Percentiles rank a stretch among this genome's conserved stretches.
phyloP scores from a whole-genome alignment of 257 asterid genomes.

The Nicotiana knightiana region DNA sequence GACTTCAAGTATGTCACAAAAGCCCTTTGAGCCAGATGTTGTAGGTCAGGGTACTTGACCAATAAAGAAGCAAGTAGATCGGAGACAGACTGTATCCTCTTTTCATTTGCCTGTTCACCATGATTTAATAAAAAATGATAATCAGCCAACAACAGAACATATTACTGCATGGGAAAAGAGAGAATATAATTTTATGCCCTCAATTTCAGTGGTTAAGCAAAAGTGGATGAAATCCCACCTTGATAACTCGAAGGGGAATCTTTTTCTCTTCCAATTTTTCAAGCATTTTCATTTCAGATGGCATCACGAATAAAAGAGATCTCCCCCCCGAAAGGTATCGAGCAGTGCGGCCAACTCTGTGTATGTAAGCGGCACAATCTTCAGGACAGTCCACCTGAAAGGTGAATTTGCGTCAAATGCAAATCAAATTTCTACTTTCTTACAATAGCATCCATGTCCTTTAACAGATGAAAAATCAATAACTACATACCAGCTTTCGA shows the following conservation, averaged over 20 bases:
- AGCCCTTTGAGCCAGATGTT: constrained; percentile 74
- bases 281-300: constrained; percentile 79
- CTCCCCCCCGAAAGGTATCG: constrained; percentile 86
- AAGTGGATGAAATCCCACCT: constrained; percentile 39
- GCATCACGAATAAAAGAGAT: constrained; percentile 72
- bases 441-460: not conserved
- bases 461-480: not conserved
- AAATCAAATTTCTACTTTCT: not conserved
- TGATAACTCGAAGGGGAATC: constrained; percentile 57
- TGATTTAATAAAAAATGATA: not conserved
- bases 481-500: not conserved
- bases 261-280: constrained; percentile 74
- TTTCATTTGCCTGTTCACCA: constrained; percentile 56
- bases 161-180: not conserved
- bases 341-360: constrained; percentile 98
- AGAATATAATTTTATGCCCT: not conserved
- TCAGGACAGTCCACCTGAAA: constrained; percentile 95
- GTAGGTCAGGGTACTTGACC: constrained; percentile 76
- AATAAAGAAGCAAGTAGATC: constrained; percentile 72
- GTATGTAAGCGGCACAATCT: constrained; percentile 82
- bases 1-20: constrained; percentile 85
- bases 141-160: not conserved
- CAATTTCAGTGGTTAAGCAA: not conserved
- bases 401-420: not conserved
- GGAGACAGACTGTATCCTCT: constrained; percentile 72